Percentiles rank a stretch among this genome's conserved stretches.
Evolutionary conservation across 306 rosid species (phyloP).

Genomic region (Parietaria judaica): DNA sequence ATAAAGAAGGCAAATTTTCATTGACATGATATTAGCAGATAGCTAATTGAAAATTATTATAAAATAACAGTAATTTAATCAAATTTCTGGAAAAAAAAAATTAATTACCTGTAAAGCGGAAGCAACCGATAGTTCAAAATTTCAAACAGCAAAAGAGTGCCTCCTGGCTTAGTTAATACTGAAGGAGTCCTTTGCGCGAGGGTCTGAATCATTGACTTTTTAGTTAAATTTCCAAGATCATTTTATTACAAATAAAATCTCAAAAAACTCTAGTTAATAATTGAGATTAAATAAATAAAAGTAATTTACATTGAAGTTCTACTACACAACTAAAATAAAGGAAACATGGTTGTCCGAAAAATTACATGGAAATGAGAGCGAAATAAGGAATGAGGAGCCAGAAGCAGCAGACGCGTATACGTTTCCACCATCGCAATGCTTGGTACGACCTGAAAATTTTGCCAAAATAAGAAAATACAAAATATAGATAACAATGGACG

Average conservation of each 20-base stretch:
- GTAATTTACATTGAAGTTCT: too few species aligned
- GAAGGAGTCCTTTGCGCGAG: conserved; percentile 73
- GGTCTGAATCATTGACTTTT: conserved; percentile 46
- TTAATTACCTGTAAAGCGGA: conserved; percentile 78
- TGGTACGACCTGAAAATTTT: conserved; percentile 59
- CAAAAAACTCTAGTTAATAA: too few species aligned
- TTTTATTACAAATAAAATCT: too few species aligned
- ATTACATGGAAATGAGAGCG: conserved; percentile 91
- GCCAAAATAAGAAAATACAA: conserved; percentile 14
- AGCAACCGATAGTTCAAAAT: conserved; percentile 92
- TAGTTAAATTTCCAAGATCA: conserved; percentile 19
- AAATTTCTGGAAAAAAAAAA: background rate
- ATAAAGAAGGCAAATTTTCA: conserved; percentile 13
- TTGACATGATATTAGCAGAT: background rate
- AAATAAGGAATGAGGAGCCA: conserved; percentile 77
- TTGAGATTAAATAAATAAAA: too few species aligned
- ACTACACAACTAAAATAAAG: too few species aligned
- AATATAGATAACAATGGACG: too few species aligned
- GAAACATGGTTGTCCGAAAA: conserved; percentile 12
- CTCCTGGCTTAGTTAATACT: conserved; percentile 88
- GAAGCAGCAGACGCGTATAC: conserved; percentile 74
- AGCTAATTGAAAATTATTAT: background rate
- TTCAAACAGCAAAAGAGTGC: conserved; percentile 90
- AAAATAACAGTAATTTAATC: background rate
- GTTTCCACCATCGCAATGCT: conserved; percentile 98